Conservation (phyloP, 192 early-diverging fungal species). For the Diversispora eburnea region DNA sequence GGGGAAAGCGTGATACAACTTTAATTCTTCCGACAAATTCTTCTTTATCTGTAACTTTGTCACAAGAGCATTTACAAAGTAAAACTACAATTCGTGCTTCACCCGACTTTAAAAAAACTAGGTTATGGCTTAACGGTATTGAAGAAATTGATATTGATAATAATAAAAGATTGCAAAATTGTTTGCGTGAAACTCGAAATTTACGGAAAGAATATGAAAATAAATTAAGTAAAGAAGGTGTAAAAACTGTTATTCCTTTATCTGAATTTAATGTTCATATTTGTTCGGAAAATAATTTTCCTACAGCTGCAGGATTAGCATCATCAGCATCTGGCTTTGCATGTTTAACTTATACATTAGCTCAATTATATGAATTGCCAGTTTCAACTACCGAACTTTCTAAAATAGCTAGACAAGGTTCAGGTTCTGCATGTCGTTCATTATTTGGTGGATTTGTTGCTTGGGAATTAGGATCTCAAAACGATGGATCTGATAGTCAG, state of each 20-base stretch:
- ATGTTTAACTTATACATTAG: constrained; percentile 81
- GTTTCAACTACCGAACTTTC: constrained; percentile 74
- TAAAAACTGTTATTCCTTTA: constrained; percentile 48
- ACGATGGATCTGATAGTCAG: constrained; percentile 81
- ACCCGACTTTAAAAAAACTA: constrained; percentile 59
- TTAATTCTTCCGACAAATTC: constrained; percentile 97
- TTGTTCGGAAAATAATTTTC: constrained; percentile 99
- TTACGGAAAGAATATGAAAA: constrained; percentile 71
- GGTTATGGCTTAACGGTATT: constrained; percentile 94
- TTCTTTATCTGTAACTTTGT: constrained; percentile 94
- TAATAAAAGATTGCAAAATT: constrained; percentile 81
- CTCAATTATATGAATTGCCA: constrained; percentile 71
- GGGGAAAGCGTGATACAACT: constrained; percentile 92
- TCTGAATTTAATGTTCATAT: constrained; percentile 75
- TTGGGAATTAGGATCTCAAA: constrained; percentile 85
- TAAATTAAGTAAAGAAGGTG: constrained; percentile 15
- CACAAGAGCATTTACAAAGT: constrained; percentile 92
- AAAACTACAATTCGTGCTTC: constrained; percentile 85
- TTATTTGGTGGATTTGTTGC: constrained; percentile 98
- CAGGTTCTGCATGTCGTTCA: constrained; percentile 95
- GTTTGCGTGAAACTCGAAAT: constrained; percentile 71
- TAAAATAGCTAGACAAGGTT: constrained; percentile 88
- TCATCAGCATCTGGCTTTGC: constrained; percentile 97
- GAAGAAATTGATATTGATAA: constrained; percentile 75
- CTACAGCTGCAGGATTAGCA: constrained; percentile 96